phyloP scores from a whole-genome alignment of 257 asterid species.

The Solanum sejunctum region DNA sequence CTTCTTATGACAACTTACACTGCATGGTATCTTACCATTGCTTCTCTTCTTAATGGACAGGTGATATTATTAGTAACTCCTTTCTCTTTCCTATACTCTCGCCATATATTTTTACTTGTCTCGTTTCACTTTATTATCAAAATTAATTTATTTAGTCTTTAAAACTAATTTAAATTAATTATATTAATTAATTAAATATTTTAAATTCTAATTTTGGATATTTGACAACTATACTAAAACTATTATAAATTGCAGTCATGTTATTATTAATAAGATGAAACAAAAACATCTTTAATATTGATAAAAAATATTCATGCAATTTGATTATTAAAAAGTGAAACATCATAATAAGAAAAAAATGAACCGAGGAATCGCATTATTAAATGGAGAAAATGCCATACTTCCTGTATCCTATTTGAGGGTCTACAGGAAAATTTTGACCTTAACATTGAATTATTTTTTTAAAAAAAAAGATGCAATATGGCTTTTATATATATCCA shows the following conservation, averaged over 20 bases:
- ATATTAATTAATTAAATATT: not conserved
- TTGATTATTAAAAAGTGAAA: not conserved
- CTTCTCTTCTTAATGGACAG: conserved; percentile 78
- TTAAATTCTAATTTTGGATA: not conserved
- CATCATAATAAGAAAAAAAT: not conserved
- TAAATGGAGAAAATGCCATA: not conserved
- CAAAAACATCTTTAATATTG: not conserved
- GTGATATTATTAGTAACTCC: not conserved
- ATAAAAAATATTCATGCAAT: not conserved
- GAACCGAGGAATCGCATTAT: not conserved
- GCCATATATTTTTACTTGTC: not conserved
- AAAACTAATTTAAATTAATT: not conserved
- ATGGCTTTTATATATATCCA: not conserved
- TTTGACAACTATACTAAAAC: not conserved
- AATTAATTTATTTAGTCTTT: not conserved
- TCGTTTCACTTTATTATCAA: not conserved
- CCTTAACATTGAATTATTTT: too few species aligned
- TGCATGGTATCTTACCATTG: conserved; percentile 76
- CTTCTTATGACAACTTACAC: conserved; percentile 73
- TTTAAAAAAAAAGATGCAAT: not conserved
- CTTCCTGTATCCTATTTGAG: not conserved
- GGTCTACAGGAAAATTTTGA: not conserved
- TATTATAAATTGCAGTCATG: not conserved
- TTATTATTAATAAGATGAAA: too few species aligned
- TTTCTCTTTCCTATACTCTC: not conserved